Base-by-base conservation (phyloP, 805 yeast genomes). In the Kuraishia molischiana region DNA sequence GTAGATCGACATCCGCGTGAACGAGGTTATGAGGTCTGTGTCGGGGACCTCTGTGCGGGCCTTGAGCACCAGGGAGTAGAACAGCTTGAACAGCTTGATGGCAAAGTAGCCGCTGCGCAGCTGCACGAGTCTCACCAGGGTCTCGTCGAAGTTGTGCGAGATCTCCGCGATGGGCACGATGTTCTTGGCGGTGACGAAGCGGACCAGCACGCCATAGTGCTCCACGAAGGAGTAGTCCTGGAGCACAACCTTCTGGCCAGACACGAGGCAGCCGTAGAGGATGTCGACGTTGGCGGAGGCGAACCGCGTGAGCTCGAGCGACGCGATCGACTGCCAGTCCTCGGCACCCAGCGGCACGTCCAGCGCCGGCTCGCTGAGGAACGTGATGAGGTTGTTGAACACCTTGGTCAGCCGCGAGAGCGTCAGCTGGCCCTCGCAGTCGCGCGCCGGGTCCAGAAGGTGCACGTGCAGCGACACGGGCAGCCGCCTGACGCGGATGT, bases 401-500 rank as follows among this genome's bases (percentile, higher is more conserved):
- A 60, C 46, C 34, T 49, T 53, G 11, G 56, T 39, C 33, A 59
- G 58, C 28, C 55, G 59, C 19, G 43, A 51, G 19, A 59, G 40
- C 13, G 62, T 47, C 9, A 51, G 38, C 1, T 37, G 43, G n/a
- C 64, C 69, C 37, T 66, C 67, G 31, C 74, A 64, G 38, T 69
- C 68, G 41, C 69, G 67, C 47, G 85, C 83, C 30, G 45, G 43
- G 37, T 58, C 63, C n/a, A 50, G 43, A 11, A 79, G 59, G 53
- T 85, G 87, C 4, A 85, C 83, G 35, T 76, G 73, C 31, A 89
- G 67, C 2, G 89, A 79, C 31, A 90, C 79, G 45, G 89, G 78
- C 33, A 90, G 58, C 38, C 69, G 69, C 3, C 94, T 80, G 32
- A 90, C 75, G 56, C 89, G 96, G 18, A 89, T 62, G 43, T 69